phyloP scores from a whole-genome alignment of 306 rosid species.

The Dalbergia cultrata region DNA sequence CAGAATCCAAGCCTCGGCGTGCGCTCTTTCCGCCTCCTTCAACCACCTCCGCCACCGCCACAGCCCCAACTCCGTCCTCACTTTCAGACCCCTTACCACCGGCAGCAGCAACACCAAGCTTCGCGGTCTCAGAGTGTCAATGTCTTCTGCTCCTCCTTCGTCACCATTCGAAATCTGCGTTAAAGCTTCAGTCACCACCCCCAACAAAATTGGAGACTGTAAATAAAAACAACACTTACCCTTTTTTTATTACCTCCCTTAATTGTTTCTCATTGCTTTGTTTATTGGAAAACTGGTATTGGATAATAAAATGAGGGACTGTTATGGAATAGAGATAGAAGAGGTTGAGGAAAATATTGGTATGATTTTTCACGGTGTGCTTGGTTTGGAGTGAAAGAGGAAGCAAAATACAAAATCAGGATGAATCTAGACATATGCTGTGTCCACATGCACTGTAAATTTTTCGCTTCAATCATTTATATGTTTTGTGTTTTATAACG shows the following conservation, averaged over 20 bases:
- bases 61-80: conserved; percentile 46
- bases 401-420: not conserved
- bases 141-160: conserved; percentile 63
- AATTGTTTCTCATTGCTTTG: not conserved
- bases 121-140: conserved; percentile 58
- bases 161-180: conserved; percentile 71
- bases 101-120: conserved; percentile 35
- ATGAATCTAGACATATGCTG: conserved; percentile 46
- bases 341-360: not conserved
- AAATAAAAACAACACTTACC: conserved; percentile 14
- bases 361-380: not conserved
- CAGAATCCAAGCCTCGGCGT: conserved; percentile 70
- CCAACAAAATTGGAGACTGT: conserved; percentile 87
- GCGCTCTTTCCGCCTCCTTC: conserved; percentile 67
- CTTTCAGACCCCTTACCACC: conserved; percentile 23
- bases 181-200: conserved; percentile 73
- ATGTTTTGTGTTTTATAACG: too few species aligned
- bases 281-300: conserved; percentile 13
- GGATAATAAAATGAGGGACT: not conserved
- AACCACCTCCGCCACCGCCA: conserved; percentile 55
- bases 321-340: not conserved
- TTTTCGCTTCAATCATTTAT: not conserved
- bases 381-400: not conserved
- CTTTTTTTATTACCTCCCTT: not conserved
- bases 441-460: conserved; percentile 38